Percentiles rank a stretch among this genome's conserved stretches.
phyloP scores from a whole-genome alignment of 352 stramenopile species.

The Globisporangium spinosum region DNA sequence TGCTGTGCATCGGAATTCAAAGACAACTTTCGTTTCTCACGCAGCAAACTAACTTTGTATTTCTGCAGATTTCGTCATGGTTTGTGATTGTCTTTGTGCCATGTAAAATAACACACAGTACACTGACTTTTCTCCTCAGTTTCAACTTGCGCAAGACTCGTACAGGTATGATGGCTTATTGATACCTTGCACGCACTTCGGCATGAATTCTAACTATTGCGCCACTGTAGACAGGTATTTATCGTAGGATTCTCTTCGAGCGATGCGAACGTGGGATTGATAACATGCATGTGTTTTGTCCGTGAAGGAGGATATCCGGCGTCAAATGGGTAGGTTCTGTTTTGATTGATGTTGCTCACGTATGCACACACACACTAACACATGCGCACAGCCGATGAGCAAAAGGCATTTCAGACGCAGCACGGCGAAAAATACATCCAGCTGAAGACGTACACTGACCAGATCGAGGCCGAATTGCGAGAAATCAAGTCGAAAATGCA shows the following conservation, averaged over 20 bases:
- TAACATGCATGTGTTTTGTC: neutral
- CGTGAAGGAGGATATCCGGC: constrained; percentile 57
- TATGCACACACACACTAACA: neutral
- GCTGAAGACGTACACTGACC: constrained; percentile 82
- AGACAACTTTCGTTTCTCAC: neutral
- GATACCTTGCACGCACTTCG: neutral
- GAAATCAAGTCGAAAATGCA: constrained; percentile 84
- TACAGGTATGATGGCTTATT: constrained; percentile 40
- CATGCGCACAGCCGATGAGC: constrained; percentile 53
- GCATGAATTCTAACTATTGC: constrained; percentile 3
- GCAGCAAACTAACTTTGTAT: neutral
- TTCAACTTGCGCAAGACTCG: constrained; percentile 80
- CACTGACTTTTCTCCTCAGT: constrained; percentile 33
- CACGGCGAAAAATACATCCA: constrained; percentile 87
- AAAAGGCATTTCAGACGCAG: constrained; percentile 75
- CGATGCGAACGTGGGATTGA: neutral
- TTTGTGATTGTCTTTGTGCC: constrained; percentile 14
- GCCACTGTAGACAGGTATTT: constrained; percentile 44
- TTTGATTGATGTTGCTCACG: neutral
- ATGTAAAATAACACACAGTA: neutral
- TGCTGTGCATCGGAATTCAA: neutral
- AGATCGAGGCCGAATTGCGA: constrained; percentile 75
- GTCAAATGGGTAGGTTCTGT: constrained; percentile 53
- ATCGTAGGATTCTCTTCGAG: neutral
- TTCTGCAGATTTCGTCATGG: constrained; percentile 69